These are phyloP conservation scores for Colletotrichum magnum DNA, from an alignment of 2,329 filamentous ascomycete species.

Conservation along the genomic window DNA sequence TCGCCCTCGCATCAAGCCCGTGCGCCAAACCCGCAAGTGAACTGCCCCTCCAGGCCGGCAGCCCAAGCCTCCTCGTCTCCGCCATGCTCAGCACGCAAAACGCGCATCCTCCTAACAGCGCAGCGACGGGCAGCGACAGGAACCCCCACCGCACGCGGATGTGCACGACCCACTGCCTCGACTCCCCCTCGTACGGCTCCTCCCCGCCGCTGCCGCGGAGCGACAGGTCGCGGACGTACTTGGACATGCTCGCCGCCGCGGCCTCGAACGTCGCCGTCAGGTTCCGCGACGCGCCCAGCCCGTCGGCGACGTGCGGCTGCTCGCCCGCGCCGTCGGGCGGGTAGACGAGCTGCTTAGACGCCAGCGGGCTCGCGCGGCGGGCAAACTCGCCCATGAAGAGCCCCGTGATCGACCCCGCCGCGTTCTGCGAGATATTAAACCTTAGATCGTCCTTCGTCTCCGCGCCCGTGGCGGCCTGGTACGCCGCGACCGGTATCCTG, in stretches of 20 bases:
- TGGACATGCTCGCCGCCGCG: not conserved
- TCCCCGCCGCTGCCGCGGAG: too few relatives aligned
- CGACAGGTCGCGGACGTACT: constrained; percentile 10
- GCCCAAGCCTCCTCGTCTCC: not conserved
- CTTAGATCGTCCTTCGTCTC: not conserved
- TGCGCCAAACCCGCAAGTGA: constrained; percentile 7
- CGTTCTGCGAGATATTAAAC: constrained; percentile 5
- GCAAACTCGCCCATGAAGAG: not conserved
- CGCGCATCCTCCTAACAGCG: not conserved
- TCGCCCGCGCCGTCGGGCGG: not conserved
- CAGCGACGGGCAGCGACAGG: not conserved
- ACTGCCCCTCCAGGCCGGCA: constrained; percentile 13
- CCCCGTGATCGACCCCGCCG: not conserved
- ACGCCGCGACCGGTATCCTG: not conserved
- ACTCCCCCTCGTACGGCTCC: not conserved
- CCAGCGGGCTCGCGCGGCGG: not conserved
- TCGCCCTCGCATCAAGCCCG: not conserved
- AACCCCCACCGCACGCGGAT: not conserved
- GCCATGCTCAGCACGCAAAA: not conserved
- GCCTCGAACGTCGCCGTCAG: constrained; percentile 3
- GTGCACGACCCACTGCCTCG: not conserved
- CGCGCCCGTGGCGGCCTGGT: not conserved
- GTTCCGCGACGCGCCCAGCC: not conserved
- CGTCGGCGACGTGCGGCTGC: not conserved
- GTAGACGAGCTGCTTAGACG: not conserved